Conservation (phyloP, 2,329 filamentous ascomycete species). For the Stylonectria norvegica region DNA sequence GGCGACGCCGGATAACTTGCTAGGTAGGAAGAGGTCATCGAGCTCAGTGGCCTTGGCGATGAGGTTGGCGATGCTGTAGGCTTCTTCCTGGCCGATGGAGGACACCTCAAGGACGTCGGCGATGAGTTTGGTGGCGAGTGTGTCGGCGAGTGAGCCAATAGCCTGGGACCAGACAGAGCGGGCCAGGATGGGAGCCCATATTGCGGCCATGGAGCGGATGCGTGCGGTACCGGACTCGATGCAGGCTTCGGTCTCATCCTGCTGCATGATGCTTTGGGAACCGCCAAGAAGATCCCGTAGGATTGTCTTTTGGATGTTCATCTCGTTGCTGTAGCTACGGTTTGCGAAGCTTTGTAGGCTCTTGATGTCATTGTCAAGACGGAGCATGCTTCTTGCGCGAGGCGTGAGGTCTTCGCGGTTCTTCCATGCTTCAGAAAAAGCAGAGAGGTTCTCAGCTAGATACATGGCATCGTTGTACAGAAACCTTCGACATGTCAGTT, state of each 20-base stretch:
- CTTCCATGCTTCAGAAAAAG: slow-evolving; percentile 51
- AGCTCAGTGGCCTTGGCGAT: slow-evolving; percentile 56
- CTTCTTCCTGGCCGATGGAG: slow-evolving; percentile 61
- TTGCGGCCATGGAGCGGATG: slow-evolving; percentile 50
- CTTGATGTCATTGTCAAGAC: slow-evolving; percentile 58
- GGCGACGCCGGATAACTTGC: slow-evolving; percentile 29
- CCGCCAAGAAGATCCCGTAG: slow-evolving; percentile 60
- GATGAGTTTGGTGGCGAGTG: slow-evolving; percentile 57
- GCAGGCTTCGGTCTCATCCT: slow-evolving; percentile 50
- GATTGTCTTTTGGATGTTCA: slow-evolving; percentile 58
- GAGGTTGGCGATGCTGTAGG: slow-evolving; percentile 57
- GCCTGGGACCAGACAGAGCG: slow-evolving; percentile 62
- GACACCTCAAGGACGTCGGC: slow-evolving; percentile 59
- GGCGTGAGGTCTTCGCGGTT: slow-evolving; percentile 48
- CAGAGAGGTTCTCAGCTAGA: slow-evolving; percentile 54
- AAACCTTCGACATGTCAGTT: slow-evolving; percentile 42
- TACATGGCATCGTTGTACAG: slow-evolving; percentile 67
- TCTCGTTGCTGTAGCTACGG: slow-evolving; percentile 59
- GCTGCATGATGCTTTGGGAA: slow-evolving; percentile 57
- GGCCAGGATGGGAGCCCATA: slow-evolving; percentile 57
- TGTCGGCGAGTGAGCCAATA: slow-evolving; percentile 57
- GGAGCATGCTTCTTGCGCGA: slow-evolving; percentile 52
- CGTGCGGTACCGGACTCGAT: slow-evolving; percentile 53
- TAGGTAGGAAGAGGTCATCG: slow-evolving; percentile 57
- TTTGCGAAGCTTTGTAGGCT: slow-evolving; percentile 58